Conservation (phyloP, 2,329 filamentous ascomycete species). For the Scolecobasidium constrictum region DNA sequence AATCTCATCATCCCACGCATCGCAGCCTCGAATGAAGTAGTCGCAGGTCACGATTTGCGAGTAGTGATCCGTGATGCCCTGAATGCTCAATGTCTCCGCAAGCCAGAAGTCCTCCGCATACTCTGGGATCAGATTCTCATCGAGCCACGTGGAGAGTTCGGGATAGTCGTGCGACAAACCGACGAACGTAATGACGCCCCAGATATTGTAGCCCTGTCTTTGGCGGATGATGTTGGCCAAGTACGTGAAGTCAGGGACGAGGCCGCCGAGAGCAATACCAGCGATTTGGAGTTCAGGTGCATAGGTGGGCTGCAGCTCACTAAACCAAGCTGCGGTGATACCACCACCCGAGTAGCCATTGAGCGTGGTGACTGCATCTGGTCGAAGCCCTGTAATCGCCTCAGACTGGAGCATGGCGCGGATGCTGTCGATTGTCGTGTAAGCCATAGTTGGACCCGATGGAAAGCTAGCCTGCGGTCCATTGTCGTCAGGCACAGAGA, state of each 20-base stretch:
- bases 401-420: conserved; percentile 9
- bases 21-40: neutral
- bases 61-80: neutral
- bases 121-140: conserved; percentile 6
- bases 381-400: conserved; percentile 6
- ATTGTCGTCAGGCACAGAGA: conserved; percentile 6
- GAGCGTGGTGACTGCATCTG: conserved; percentile 2
- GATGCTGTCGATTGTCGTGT: conserved; percentile 9
- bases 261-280: conserved; percentile 8
- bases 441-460: neutral
- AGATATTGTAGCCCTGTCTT: neutral
- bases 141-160: conserved; percentile 3
- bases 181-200: neutral
- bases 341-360: conserved; percentile 8
- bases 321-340: conserved; percentile 2
- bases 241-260: conserved; percentile 9
- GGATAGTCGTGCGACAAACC: conserved; percentile 4
- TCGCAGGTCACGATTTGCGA: neutral
- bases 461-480: conserved; percentile 6
- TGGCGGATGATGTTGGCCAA: neutral
- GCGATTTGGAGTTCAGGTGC: conserved; percentile 10
- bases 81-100: conserved; percentile 1
- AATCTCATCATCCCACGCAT: neutral
- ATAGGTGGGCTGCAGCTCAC: conserved; percentile 8
- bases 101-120: neutral